A percentile compares a stretch with the other conserved stretches of the same genome.
These are phyloP conservation scores for Termitomyces sp. DNA, from an alignment of 768 basidiomycete species.

Conservation along the genomic window DNA sequence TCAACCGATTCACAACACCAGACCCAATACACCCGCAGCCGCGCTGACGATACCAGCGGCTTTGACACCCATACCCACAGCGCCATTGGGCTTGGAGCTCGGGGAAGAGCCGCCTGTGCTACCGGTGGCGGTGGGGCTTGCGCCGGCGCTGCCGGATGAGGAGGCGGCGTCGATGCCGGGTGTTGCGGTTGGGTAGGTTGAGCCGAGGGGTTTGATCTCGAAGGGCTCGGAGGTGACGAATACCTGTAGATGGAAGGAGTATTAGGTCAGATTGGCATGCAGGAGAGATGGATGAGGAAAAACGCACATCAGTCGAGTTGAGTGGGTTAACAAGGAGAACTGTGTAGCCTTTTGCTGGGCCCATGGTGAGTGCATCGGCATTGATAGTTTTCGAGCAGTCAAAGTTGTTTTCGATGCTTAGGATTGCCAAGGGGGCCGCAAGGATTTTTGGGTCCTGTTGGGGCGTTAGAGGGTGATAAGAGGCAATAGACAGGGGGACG, in stretches of 20 bases:
- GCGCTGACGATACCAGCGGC: neutral
- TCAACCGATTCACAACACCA: neutral
- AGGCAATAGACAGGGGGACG: neutral
- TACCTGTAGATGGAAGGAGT: constrained; percentile 33
- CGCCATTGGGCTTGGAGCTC: neutral
- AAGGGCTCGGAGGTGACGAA: constrained; percentile 55
- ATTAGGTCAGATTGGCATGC: neutral
- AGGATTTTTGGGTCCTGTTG: constrained; percentile 33
- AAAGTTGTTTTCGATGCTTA: constrained; percentile 50
- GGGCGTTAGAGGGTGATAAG: neutral
- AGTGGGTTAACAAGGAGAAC: constrained; percentile 45
- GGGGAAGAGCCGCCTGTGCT: neutral
- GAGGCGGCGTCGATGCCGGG: neutral
- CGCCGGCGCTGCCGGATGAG: neutral
- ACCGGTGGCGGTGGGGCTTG: neutral
- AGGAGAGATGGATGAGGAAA: neutral
- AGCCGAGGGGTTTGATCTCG: constrained; percentile 36
- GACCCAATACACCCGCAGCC: neutral
- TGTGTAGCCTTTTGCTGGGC: constrained; percentile 44
- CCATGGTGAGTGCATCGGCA: constrained; percentile 36
- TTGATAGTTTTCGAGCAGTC: constrained; percentile 57
- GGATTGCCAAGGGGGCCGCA: constrained; percentile 37
- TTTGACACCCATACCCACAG: neutral
- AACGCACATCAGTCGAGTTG: constrained; percentile 53
- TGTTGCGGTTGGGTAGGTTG: constrained; percentile 15